Conservation (phyloP, 2,329 filamentous ascomycete genomes). For the Colletotrichum kahawae region DNA sequence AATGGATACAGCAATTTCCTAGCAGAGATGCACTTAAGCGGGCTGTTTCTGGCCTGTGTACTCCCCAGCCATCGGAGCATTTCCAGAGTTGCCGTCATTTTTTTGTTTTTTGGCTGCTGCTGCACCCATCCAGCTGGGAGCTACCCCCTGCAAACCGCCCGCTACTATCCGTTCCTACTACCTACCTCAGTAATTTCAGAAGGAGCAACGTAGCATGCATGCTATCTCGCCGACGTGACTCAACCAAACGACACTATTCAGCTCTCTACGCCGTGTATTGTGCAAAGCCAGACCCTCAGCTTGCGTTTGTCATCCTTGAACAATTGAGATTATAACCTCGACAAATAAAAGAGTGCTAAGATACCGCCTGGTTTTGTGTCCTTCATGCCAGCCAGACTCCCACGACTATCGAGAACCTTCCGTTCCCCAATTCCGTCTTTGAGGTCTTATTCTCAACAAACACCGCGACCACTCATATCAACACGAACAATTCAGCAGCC, state of each 20-base stretch:
- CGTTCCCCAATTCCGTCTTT: background rate
- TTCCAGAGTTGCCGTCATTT: background rate
- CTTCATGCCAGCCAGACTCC: slow-evolving; percentile 20
- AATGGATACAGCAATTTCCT: background rate
- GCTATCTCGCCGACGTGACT: slow-evolving; percentile 9
- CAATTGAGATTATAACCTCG: background rate
- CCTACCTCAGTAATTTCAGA: background rate
- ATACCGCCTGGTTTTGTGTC: background rate
- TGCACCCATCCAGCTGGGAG: background rate
- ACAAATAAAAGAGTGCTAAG: background rate
- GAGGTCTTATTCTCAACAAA: background rate
- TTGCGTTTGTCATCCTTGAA: background rate
- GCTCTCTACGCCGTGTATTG: background rate
- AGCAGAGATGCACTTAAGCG: background rate
- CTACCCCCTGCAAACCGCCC: background rate
- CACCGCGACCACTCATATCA: background rate
- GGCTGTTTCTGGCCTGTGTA: background rate
- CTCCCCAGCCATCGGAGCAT: background rate
- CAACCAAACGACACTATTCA: background rate
- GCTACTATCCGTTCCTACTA: background rate
- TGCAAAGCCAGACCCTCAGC: background rate
- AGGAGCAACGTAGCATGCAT: slow-evolving; percentile 8
- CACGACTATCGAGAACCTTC: slow-evolving; percentile 15
- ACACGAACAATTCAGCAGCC: background rate
- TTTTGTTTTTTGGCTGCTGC: background rate